Conservation (phyloP, 495 filamentous ascomycete species). For the Lasiosphaeria hispida region DNA sequence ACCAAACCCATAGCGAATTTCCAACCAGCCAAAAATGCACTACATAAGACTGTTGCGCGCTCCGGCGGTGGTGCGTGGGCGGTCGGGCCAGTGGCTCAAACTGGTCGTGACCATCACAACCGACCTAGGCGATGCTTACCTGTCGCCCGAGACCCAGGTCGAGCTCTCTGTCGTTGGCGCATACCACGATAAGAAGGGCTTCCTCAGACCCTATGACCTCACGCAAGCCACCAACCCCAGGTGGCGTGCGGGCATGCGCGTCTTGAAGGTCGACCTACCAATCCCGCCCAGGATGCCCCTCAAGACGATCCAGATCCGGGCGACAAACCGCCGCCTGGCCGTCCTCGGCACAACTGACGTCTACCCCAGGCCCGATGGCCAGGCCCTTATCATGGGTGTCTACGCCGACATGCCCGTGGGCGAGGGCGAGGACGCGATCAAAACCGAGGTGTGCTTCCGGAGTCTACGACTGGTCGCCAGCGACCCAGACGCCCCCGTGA, state of each 20-base stretch:
- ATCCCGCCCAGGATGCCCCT: slow-evolving; percentile 26
- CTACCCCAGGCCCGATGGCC: slow-evolving; percentile 12
- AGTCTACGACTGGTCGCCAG: slow-evolving; percentile 30
- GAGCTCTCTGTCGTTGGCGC: slow-evolving; percentile 49
- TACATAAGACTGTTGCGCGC: slow-evolving; percentile 76
- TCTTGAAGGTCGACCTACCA: slow-evolving; percentile 39
- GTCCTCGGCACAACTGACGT: slow-evolving; percentile 33
- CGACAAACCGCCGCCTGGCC: slow-evolving; percentile 27
- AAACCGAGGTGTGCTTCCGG: slow-evolving; percentile 33
- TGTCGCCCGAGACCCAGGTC: slow-evolving; percentile 61
- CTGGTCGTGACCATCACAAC: slow-evolving; percentile 76
- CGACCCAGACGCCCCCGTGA: slow-evolving; percentile 23
- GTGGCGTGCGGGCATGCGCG: slow-evolving; percentile 43
- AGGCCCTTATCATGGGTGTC: slow-evolving; percentile 38
- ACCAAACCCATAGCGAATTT: neutral
- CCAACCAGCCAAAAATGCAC: slow-evolving; percentile 46
- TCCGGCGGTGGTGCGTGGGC: slow-evolving; percentile 44
- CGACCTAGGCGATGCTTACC: slow-evolving; percentile 84
- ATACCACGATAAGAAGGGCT: slow-evolving; percentile 25
- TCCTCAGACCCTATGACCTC: slow-evolving; percentile 39
- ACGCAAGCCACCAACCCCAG: slow-evolving; percentile 15
- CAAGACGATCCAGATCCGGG: slow-evolving; percentile 38
- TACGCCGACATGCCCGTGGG: slow-evolving; percentile 31
- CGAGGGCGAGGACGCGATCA: neutral
- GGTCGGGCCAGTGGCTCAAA: slow-evolving; percentile 38